Percentiles rank a stretch among this genome's conserved stretches.
phyloP scores from a whole-genome alignment of 2,329 filamentous ascomycete genomes.

The Ophiocordyceps unilateralis region DNA sequence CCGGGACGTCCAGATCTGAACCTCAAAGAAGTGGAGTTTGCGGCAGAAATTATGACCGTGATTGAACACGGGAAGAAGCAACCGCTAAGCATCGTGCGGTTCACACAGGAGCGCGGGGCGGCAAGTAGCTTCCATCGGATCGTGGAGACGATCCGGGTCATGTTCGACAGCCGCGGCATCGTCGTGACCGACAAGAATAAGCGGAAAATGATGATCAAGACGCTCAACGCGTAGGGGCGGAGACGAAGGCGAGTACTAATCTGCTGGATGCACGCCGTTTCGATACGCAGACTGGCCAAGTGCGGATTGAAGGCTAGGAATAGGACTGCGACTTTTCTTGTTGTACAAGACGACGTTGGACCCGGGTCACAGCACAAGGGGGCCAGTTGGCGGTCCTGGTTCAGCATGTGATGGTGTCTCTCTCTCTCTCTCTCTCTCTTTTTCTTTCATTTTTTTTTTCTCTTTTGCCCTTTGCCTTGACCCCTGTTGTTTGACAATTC shows the following conservation, averaged over 20 bases:
- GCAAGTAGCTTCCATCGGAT: constrained; percentile 78
- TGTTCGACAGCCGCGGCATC: constrained; percentile 47
- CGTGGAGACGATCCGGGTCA: constrained; percentile 54
- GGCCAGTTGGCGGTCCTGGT: background rate
- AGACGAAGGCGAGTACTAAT: background rate
- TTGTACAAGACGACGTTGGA: background rate
- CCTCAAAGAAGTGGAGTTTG: constrained; percentile 77
- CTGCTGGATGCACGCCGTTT: background rate
- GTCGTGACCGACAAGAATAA: constrained; percentile 52
- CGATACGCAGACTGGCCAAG: background rate
- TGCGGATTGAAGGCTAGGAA: no score
- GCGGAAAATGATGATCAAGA: constrained; percentile 58
- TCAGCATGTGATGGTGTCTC: background rate
- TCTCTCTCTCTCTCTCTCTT: background rate
- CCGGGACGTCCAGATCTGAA: constrained; percentile 41
- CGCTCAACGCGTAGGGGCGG: constrained; percentile 17
- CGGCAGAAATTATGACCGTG: constrained; percentile 73
- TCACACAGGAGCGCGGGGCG: constrained; percentile 83
- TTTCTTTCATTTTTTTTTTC: background rate
- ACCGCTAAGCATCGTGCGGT: constrained; percentile 63
- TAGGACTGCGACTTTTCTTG: background rate
- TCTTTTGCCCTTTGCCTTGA: background rate
- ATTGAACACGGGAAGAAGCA: constrained; percentile 68
- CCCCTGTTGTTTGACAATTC: background rate
- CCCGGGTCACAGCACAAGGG: no score